Base-by-base conservation (phyloP, 345 rosid genomes). In the Linum usitatissimum region DNA sequence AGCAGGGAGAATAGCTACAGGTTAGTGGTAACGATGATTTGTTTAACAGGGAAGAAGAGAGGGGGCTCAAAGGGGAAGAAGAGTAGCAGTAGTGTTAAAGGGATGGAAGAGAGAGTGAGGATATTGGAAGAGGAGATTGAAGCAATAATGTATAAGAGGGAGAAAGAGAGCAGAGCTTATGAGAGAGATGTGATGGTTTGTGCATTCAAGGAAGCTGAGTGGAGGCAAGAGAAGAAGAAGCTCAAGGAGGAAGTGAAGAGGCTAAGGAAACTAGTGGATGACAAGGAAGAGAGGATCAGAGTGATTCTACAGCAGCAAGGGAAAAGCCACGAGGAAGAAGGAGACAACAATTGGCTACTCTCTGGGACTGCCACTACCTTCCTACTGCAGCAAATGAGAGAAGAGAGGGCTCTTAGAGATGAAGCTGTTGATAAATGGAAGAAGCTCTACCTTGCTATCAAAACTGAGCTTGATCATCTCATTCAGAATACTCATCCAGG, bases 391-490 rank as follows among this genome's bases (percentile, higher is more conserved):
- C 84, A 75, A 63, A 84, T 80, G 86, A 73, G 73, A 68, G 70
- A 81, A 75, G 96, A 89, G 74, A 86, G 87, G 63, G 78, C 82
- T 0, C 60, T 79, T 66, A 64, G 90, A 40, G 94, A 90, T 64
- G 88, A 84, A 55, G 85, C 91, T 18, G 90, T 79, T 53, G 90
- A 84, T 70, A 84, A 78, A 60, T 90, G 96, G 96, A 90, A 90
- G 77, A 84, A 74, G 18, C 87, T 90, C 34, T 90, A 90, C 55
- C 87, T 84, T 49, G 81, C 94, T 69, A 86, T 90, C 72, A 90
- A 83, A 78, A 73, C 66, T 20, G 94, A 90, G 90, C 91, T 90
- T 69, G 94, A 90, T 68, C 77, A 86, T 66, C 90, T 90, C 67
- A 80, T 90, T 53, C 88, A 82, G 64, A 80, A 68, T 60, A 76